Evolutionary conservation across 2,329 filamentous ascomycete genomes (phyloP).

Genomic region (Fusarium chaquense): DNA sequence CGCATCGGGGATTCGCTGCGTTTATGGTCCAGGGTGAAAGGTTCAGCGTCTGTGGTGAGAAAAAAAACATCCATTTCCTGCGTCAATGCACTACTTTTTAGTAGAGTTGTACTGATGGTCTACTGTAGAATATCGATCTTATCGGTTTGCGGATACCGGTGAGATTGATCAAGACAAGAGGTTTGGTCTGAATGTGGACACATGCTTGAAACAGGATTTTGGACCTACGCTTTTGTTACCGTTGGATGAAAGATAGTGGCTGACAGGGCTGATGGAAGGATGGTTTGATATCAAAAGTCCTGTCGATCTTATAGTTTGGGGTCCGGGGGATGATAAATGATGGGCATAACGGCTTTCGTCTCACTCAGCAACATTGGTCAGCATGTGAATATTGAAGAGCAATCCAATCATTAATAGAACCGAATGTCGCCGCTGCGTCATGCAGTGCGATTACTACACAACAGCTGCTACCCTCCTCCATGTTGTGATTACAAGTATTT

Average conservation of each 20-base stretch:
- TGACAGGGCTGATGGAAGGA: background rate
- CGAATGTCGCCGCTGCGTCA: background rate
- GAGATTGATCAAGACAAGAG: constrained; percentile 8
- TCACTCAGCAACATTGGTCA: constrained; percentile 18
- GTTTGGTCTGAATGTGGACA: constrained; percentile 31
- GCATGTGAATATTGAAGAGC: background rate
- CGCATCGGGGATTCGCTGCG: constrained; percentile 40
- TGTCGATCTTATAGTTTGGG: constrained; percentile 1
- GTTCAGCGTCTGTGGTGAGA: constrained; percentile 42
- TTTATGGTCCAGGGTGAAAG: constrained; percentile 37
- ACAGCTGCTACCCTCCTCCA: background rate
- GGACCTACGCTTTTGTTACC: constrained; percentile 32
- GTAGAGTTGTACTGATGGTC: background rate
- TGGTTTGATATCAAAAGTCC: background rate
- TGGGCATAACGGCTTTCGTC: background rate
- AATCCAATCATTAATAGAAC: background rate
- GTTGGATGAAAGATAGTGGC: background rate
- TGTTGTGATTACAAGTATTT: background rate
- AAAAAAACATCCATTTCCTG: background rate
- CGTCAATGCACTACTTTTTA: rapidly evolving
- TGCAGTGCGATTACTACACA: background rate
- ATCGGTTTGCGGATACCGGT: constrained; percentile 23
- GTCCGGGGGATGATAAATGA: background rate
- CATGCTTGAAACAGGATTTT: constrained; percentile 34
- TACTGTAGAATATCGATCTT: constrained; percentile 32